A percentile compares a stretch with the other conserved stretches of the same genome.
Evolutionary conservation across 2,329 filamentous ascomycete genomes (phyloP).

Genomic region (Sclerotinia nivalis): DNA sequence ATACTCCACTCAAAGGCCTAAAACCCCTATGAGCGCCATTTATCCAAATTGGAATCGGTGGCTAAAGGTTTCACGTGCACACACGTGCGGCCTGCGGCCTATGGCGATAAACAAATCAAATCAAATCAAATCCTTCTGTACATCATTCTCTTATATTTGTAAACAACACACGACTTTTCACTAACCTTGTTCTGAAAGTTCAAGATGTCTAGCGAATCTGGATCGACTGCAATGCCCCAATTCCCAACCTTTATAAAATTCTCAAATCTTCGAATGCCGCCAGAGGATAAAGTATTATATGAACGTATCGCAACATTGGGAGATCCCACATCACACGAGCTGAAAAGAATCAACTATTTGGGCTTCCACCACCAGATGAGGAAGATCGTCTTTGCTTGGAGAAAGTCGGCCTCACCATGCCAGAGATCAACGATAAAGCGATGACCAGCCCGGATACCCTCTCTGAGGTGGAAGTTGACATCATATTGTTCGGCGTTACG

Average conservation of each 20-base stretch:
- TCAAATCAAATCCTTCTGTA: too few species aligned
- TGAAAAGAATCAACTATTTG: background rate
- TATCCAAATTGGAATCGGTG: too few species aligned
- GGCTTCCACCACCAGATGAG: background rate
- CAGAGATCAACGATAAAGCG: slow-evolving; percentile 18
- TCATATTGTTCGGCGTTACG: background rate
- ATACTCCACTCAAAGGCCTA: too few species aligned
- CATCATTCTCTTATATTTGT: too few species aligned
- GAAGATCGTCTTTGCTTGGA: slow-evolving; percentile 15
- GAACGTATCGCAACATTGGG: background rate
- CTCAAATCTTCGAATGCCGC: background rate
- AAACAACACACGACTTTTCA: too few species aligned
- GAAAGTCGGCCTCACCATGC: background rate
- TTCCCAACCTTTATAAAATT: background rate
- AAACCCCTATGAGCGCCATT: too few species aligned
- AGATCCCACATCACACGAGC: slow-evolving; percentile 8
- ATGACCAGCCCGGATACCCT: background rate
- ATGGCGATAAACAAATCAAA: too few species aligned
- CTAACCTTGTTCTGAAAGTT: too few species aligned
- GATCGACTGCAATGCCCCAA: too few species aligned
- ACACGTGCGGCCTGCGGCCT: too few species aligned
- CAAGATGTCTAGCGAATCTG: too few species aligned
- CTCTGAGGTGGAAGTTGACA: background rate
- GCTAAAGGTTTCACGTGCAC: too few species aligned
- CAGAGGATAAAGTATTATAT: background rate